Evolutionary conservation across 768 basidiomycete species (phyloP), one percentile per base, ranked within the genome.

Genomic region (Lentinula guzmanii): DNA sequence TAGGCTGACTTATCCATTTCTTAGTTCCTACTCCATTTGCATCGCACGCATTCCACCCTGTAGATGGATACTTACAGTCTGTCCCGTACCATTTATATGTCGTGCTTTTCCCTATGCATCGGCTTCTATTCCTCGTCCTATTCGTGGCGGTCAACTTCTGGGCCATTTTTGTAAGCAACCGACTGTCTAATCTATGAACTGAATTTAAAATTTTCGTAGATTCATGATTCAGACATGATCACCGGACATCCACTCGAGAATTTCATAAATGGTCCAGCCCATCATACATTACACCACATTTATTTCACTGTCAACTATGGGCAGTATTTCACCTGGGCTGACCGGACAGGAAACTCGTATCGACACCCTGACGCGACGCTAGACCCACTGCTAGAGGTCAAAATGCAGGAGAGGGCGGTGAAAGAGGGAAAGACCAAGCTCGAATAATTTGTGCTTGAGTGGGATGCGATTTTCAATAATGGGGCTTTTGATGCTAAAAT

Each of bases 191-290:
- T 55, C 41, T 7, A 31, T 4, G 8, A 4, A 10, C 37, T 51
- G 37, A 21, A 9, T 35, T 1, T 3, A n/a, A 37, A 18, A 10
- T 16, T 58, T 37, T 51, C 35, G 9, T 69, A 94, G 93, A 99
- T 99, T 66, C 96, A 99, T 70, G 97, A 99, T 74, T 95, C 93
- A 3, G 97, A 98, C 77, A 98, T 99, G 96, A 86, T 98, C 69
- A 92, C 93, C 33, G 95, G 90, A 3, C 89, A 93, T 70, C 77
- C 86, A 4, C 82, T 97, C 4, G 96, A 98, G 75, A 86, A 81
- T 62, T 75, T 91, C 70, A 95, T 99, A 76, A 99, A 98, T 74
- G 95, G 94, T n/a, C 96, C 97, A 2, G 93, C 95, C 2, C 97
- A 99, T 68, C 97, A 99, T 72, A 98, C 95, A 0, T 79, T 98